These are phyloP conservation scores for Termitomyces sp. DNA, from an alignment of 768 basidiomycete species.

Conservation along the genomic window DNA sequence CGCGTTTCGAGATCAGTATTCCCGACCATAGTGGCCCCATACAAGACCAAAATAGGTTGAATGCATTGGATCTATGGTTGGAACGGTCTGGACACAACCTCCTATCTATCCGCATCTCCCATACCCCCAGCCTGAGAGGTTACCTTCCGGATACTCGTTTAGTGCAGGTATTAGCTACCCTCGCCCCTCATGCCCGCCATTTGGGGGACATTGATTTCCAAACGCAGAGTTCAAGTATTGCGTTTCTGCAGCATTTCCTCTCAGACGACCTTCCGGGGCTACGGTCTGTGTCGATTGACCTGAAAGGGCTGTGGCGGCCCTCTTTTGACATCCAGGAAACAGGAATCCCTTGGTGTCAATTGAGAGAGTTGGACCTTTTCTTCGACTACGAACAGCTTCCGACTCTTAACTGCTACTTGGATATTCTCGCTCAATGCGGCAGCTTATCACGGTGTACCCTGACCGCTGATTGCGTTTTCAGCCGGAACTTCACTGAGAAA, in stretches of 20 bases:
- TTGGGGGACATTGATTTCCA: constrained; percentile 37
- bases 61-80: constrained; percentile 34
- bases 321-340: constrained; percentile 25
- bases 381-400: constrained; percentile 31
- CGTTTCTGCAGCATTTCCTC: constrained; percentile 22
- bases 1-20: constrained; percentile 38
- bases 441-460: constrained; percentile 32
- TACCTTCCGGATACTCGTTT: constrained; percentile 22
- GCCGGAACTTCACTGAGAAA: constrained; percentile 6
- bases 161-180: constrained; percentile 25
- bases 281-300: constrained; percentile 30
- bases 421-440: constrained; percentile 31
- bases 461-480: constrained; percentile 30
- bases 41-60: constrained; percentile 21
- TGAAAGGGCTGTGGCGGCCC: constrained; percentile 24
- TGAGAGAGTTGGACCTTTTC: constrained; percentile 36
- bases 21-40: constrained; percentile 15
- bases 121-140: constrained; percentile 22
- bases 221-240: constrained; percentile 30
- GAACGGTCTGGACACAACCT: constrained; percentile 32
- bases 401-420: constrained; percentile 34
- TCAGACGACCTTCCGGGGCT: constrained; percentile 28
- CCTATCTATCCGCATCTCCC: constrained; percentile 31
- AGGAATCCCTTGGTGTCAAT: constrained; percentile 39
- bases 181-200: constrained; percentile 33